Evolutionary conservation across 1,139 yeast species (phyloP).

Genomic region (Pichia sp.): DNA sequence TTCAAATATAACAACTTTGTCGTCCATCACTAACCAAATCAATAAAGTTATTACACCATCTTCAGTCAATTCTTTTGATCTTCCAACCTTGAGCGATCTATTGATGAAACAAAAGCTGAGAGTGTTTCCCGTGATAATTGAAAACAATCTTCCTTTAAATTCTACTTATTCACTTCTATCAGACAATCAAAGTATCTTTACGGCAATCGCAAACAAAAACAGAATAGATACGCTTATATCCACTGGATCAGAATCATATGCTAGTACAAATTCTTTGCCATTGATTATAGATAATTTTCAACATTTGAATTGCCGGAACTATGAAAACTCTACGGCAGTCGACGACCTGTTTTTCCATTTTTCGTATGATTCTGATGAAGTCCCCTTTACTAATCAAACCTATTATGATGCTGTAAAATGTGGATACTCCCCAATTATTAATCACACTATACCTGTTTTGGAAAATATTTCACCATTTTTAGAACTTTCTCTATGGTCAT

Average conservation of each 20-base stretch:
- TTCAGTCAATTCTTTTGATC: slow-evolving; percentile 15
- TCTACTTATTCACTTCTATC: slow-evolving; percentile 13
- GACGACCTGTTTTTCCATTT: slow-evolving; percentile 5
- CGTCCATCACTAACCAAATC: background rate
- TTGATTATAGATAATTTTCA: no score
- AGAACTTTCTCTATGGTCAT: slow-evolving; percentile 53
- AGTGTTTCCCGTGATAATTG: slow-evolving; percentile 30
- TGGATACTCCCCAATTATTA: slow-evolving; percentile 57
- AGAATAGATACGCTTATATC: no score
- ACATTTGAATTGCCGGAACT: no score
- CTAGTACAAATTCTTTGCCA: no score
- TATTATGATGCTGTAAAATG: slow-evolving; percentile 35
- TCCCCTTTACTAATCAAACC: slow-evolving; percentile 28
- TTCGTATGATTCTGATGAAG: slow-evolving; percentile 21
- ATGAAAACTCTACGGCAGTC: no score
- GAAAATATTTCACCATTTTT: slow-evolving; percentile 25
- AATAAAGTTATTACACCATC: slow-evolving; percentile 7
- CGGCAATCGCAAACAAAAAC: no score
- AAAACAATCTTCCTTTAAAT: slow-evolving; percentile 23
- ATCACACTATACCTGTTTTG: slow-evolving; percentile 27
- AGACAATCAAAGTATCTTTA: no score
- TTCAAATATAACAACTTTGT: background rate
- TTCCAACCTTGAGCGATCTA: slow-evolving; percentile 36
- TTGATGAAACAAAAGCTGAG: slow-evolving; percentile 33
- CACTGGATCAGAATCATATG: no score